phyloP scores from a whole-genome alignment of 139 green algal species.

The Micractinium sp. region DNA sequence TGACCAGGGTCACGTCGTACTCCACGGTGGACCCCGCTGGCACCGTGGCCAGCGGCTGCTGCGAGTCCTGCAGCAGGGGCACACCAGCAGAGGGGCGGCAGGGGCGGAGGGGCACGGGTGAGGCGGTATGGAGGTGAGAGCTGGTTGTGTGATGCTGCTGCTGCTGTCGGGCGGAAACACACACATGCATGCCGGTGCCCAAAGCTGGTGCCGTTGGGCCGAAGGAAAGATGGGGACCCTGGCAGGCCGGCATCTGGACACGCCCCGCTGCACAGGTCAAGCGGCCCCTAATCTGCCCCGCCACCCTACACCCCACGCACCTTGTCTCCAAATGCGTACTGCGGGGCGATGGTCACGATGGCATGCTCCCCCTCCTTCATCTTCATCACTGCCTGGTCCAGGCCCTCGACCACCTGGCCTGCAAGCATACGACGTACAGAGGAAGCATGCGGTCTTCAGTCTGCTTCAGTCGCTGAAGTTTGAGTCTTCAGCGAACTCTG shows the following conservation, averaged over 20 bases:
- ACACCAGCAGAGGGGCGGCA: neutral
- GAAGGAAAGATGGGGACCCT: too few species aligned
- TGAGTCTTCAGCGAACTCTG: too few species aligned
- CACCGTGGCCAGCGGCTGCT: constrained; percentile 49
- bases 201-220: too few species aligned
- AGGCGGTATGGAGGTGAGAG: too few species aligned
- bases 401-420: constrained; percentile 72
- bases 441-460: neutral
- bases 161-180: too few species aligned
- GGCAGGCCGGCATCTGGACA: too few species aligned
- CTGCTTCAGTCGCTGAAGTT: neutral
- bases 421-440: neutral
- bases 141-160: too few species aligned
- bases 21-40: constrained; percentile 51
- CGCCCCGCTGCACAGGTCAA: too few species aligned
- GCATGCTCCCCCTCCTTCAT: constrained; percentile 91
- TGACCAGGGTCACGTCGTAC: constrained; percentile 76
- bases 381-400: constrained; percentile 87
- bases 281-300: too few species aligned
- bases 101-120: too few species aligned
- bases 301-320: neutral
- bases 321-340: constrained; percentile 72
- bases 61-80: constrained; percentile 16
- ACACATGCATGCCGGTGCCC: too few species aligned
- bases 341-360: constrained; percentile 76